Evolutionary conservation across 306 rosid species (phyloP), one percentile per base, ranked within the genome.

Genomic region (Gleditsia sinensis): DNA sequence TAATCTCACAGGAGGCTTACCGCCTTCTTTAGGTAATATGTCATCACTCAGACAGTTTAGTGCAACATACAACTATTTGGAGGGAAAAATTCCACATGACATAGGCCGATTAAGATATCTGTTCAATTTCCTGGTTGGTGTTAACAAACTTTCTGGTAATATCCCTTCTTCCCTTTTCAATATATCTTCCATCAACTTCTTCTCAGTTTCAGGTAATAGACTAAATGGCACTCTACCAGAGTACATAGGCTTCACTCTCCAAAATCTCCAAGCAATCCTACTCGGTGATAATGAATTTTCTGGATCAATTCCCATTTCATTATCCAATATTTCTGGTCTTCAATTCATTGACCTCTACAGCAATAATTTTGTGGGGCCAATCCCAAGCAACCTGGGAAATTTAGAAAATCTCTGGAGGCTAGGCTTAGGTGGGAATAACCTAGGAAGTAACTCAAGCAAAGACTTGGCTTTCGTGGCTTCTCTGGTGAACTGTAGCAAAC

Each of bases 11-110:
- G 72, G 74, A n/a, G 33, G 51, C 19, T 50, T 78, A 7, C 66
- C 83, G 23, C 6, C 60, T 49, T 80, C 71, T 10, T 1, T 74
- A 5, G 72, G 72, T 6, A 74, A 78, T 27, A 51, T 78, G 32
- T 16, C 78, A 20, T 72, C 74, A 10, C 11, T 72, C 9, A 12
- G 10, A 4, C 0, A 0, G 1, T 24, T 78, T 12, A 5, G 5
- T 11, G 37, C 55, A 11, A 7, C 10, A 20, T 0, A 9, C 7
- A 54, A 78, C 34, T 54, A 43, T n/a, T 13, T 78, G 24, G 68
- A 4, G 17, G 74, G 78, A 2, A 39, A 0, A 0, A 5, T 78
- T 19, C 82, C 78, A 4, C 32, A 32, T 21, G 62, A 45, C 4
- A 19, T 78, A 13, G 74, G 74, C 3, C 30, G 6, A 11, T 19